A percentile compares a stretch with the other conserved stretches of the same genome.
Evolutionary conservation across 345 rosid genomes (phyloP).

Genomic region (Eucalyptus pauciflora): DNA sequence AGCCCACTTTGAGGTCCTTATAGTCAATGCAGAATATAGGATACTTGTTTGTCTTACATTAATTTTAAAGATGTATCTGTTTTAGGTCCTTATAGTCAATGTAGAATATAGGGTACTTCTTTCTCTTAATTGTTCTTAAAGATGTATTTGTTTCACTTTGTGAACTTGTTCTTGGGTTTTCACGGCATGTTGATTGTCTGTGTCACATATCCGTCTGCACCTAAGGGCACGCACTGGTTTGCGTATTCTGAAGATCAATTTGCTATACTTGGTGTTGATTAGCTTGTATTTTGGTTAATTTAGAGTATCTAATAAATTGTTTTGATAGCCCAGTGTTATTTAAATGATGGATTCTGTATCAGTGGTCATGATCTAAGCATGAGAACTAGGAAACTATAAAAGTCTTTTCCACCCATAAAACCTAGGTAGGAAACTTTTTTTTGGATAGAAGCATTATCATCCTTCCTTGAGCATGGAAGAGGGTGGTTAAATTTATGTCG

Average conservation of each 20-base stretch:
- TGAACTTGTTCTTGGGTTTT: not conserved
- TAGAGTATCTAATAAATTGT: not conserved
- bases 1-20: not conserved
- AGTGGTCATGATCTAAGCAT: not conserved
- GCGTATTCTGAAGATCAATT: not conserved
- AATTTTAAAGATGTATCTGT: not conserved
- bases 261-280: not conserved
- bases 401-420: not conserved
- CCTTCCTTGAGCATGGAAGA: not conserved
- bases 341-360: not conserved
- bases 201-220: not conserved
- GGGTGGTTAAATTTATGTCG: not conserved
- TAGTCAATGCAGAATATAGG: not conserved
- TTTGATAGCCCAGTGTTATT: not conserved
- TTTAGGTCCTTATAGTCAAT: not conserved
- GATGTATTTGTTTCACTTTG: not conserved
- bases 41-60: not conserved
- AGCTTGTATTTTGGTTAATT: not conserved
- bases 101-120: not conserved
- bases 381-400: not conserved
- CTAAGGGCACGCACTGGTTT: not conserved
- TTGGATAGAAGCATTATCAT: not conserved
- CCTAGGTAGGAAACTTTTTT: not conserved
- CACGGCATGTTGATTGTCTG: not conserved
- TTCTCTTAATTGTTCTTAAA: not conserved